Conservation (phyloP, 2,329 filamentous ascomycete species). For the Colletotrichum sp. region DNA sequence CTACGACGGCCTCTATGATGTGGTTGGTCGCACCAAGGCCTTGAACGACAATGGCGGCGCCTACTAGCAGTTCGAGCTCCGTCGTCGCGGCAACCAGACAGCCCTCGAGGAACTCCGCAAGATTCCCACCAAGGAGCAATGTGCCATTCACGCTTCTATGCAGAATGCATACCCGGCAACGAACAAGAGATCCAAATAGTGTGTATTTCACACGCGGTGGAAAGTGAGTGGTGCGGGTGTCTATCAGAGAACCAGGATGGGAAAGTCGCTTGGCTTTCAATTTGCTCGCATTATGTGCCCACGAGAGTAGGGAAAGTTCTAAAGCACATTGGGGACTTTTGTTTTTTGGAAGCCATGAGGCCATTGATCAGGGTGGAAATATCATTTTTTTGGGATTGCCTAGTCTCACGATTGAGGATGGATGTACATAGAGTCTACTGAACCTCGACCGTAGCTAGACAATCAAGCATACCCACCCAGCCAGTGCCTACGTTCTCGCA, state of each 20-base stretch:
- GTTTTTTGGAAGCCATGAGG: background rate
- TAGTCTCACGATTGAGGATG: background rate
- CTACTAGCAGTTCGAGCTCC: background rate
- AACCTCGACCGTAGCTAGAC: background rate
- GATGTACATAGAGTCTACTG: background rate
- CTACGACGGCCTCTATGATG: rapidly evolving
- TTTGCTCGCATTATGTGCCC: background rate
- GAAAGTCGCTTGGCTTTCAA: background rate
- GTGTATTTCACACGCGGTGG: background rate
- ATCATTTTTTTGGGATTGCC: background rate
- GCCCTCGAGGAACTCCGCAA: background rate
- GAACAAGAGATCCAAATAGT: background rate
- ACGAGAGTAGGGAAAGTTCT: background rate
- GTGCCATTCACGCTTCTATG: background rate
- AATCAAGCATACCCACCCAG: background rate
- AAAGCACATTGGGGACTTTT: background rate
- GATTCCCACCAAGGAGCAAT: background rate
- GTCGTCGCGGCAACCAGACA: rapidly evolving
- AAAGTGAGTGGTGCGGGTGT: background rate
- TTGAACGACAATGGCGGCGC: background rate
- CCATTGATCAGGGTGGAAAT: background rate
- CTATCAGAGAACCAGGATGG: background rate
- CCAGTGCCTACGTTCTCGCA: background rate
- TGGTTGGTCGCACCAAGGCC: background rate
- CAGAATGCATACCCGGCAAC: rapidly evolving